Conservation (phyloP, 2,329 filamentous ascomycete species). For the Diaporthe nobilis region DNA sequence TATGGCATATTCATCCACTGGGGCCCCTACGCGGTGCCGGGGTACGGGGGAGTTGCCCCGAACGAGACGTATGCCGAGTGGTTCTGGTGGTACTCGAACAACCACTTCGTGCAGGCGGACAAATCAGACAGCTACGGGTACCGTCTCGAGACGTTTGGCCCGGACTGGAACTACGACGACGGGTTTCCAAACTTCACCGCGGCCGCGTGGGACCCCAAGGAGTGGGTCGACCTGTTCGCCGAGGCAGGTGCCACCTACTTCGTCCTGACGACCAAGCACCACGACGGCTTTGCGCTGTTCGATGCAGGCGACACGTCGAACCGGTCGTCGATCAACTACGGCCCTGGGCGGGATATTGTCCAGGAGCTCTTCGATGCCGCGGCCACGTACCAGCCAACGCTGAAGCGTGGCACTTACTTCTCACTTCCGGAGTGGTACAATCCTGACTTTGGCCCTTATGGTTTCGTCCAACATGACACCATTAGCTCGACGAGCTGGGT, state of each 20-base stretch:
- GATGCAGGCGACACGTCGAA: slow-evolving; percentile 56
- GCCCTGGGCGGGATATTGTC: slow-evolving; percentile 57
- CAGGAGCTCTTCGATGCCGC: slow-evolving; percentile 61
- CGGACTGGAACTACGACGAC: slow-evolving; percentile 68
- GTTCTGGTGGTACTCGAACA: slow-evolving; percentile 64
- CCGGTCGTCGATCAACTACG: slow-evolving; percentile 57
- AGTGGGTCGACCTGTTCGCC: slow-evolving; percentile 67
- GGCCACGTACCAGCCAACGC: slow-evolving; percentile 54
- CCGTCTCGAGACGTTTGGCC: slow-evolving; percentile 64
- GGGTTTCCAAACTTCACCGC: slow-evolving; percentile 68
- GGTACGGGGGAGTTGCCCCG: slow-evolving; percentile 39
- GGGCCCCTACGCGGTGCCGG: slow-evolving; percentile 41
- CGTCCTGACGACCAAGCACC: slow-evolving; percentile 62
- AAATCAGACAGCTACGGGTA: slow-evolving; percentile 62
- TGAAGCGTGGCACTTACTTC: slow-evolving; percentile 63
- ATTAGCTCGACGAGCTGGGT: slow-evolving; percentile 53
- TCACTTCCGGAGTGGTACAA: slow-evolving; percentile 66
- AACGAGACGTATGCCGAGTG: slow-evolving; percentile 43
- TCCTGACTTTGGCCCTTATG: slow-evolving; percentile 59
- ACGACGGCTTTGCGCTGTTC: slow-evolving; percentile 63
- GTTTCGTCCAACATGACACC: slow-evolving; percentile 54
- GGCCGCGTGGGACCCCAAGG: slow-evolving; percentile 62
- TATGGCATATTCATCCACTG: slow-evolving; percentile 42
- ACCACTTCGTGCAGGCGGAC: slow-evolving; percentile 56
- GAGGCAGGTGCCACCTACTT: slow-evolving; percentile 66